These are phyloP conservation scores for Amanita subjunquillea DNA, from an alignment of 768 basidiomycete species.

Conservation along the genomic window DNA sequence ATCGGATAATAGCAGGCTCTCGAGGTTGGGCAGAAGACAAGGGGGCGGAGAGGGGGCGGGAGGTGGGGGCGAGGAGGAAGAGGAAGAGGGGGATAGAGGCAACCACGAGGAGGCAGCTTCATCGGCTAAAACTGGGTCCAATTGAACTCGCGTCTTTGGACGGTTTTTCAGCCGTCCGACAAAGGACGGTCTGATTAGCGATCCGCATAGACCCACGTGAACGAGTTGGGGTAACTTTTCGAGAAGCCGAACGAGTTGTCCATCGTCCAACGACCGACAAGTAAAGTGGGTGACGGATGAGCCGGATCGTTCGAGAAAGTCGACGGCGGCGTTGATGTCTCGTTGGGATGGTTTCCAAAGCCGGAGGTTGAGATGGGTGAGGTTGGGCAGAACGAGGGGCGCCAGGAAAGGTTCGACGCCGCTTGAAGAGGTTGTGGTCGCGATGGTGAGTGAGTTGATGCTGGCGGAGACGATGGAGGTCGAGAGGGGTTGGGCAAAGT, in stretches of 20 bases:
- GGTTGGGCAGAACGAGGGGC: neutral
- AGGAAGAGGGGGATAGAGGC: neutral
- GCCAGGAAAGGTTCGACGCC: neutral
- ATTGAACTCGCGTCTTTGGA: neutral
- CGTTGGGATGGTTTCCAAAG: neutral
- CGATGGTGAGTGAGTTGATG: neutral
- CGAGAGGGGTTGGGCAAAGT: neutral
- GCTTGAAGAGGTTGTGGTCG: neutral
- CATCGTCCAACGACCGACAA: neutral
- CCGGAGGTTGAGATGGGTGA: neutral
- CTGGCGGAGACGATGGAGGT: neutral
- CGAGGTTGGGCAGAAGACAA: conserved; percentile 1
- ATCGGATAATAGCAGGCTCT: neutral
- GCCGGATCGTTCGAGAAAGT: neutral
- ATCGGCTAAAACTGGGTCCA: neutral
- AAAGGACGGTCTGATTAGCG: neutral
- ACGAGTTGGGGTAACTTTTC: conserved; percentile 3
- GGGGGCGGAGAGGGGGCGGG: neutral
- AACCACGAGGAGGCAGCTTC: neutral
- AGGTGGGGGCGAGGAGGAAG: neutral
- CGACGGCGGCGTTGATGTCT: neutral
- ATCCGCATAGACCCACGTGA: neutral
- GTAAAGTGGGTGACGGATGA: neutral
- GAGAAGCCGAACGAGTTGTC: neutral
- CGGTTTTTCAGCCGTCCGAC: neutral